Evolutionary conservation across 306 rosid genomes (phyloP), one percentile per base, ranked within the genome.

Genomic region (Fragaria nilgerrensis): DNA sequence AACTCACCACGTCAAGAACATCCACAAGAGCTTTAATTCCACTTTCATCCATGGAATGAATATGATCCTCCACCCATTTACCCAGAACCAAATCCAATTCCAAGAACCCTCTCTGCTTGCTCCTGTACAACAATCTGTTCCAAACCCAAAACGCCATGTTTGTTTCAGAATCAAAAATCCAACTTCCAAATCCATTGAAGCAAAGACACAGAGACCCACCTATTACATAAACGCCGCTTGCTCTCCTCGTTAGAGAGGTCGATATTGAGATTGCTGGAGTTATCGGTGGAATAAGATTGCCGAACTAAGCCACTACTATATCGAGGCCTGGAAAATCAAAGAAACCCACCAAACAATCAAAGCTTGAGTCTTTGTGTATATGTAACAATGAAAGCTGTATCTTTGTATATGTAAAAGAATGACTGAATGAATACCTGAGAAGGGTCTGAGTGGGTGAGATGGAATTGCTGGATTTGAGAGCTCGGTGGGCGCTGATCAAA

Each of bases 71-170:
- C 4, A 92, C 97, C 98, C 98, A 94, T 81, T 92, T 92, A 11
- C 98, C 98, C 27, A 94, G 90, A 61, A 94, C 78, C 93, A 94
- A 88, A 82, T 94, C 98, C 77, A 94, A 80, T 59, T 94, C 97
- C 59, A 94, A 77, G 75, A 92, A 88, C 62, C 98, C 98, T 62
- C 96, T 87, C 49, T 94, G 98, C 75, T 85, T 95, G 89, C 98
- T 95, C 87, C 97, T 87, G 67, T 95, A 95, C 36, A 95, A 56
- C 22, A 95, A 53, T 74, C 96, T 93, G 72, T 75, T 3, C 70
- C 48, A 58, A 56, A 22, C 50, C 71, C 50, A 64, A 23, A 70
- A 71, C 63, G 32, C 52, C 49, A 45, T 5, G 1, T 29, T 27
- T 14, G 25, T 23, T 55, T 22, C 61, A 45, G 53, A 75, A 58